Evolutionary conservation across 305 asterid species (phyloP).

Genomic region (Coffea humblotiana): DNA sequence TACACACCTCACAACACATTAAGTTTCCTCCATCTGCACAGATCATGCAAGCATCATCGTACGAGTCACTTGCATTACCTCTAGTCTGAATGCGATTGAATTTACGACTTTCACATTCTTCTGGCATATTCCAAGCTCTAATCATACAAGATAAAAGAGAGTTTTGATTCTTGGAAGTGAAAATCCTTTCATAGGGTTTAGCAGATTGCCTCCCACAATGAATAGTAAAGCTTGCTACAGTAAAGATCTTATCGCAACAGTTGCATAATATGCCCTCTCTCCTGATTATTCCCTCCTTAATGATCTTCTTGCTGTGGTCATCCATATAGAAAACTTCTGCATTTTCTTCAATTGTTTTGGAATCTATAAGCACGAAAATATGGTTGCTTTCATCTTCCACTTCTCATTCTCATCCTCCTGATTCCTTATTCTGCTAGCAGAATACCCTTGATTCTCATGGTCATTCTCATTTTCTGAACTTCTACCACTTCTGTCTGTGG

Average conservation of each 20-base stretch:
- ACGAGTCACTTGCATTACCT: conserved; percentile 20
- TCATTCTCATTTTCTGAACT: conserved; percentile 3
- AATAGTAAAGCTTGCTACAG: conserved; percentile 28
- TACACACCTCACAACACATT: conserved; percentile 53
- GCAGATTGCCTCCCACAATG: conserved; percentile 35
- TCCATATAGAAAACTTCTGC: conserved; percentile 22
- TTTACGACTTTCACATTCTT: conserved; percentile 23
- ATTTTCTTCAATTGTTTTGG: conserved; percentile 32
- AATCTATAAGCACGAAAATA: conserved; percentile 51
- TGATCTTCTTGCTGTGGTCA: conserved; percentile 5
- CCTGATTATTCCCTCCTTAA: conserved; percentile 33
- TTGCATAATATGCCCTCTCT: conserved; percentile 48
- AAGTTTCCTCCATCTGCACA: conserved; percentile 65
- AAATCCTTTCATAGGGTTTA: conserved; percentile 39
- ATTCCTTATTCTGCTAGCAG: conserved; percentile 14
- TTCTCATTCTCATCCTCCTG: not conserved
- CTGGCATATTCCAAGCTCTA: conserved; percentile 44
- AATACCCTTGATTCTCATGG: not conserved
- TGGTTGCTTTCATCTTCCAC: conserved; percentile 27
- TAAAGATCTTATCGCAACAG: conserved; percentile 38
- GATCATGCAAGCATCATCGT: conserved; percentile 56
- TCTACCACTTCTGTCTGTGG: not conserved
- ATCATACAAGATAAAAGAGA: conserved; percentile 36
- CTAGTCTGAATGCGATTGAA: conserved; percentile 25
- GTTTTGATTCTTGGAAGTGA: not conserved